Evolutionary conservation across 1,284 basidiomycete genomes (phyloP), one percentile per base, ranked within the genome.

Genomic region (Schizopora paradoxa): DNA sequence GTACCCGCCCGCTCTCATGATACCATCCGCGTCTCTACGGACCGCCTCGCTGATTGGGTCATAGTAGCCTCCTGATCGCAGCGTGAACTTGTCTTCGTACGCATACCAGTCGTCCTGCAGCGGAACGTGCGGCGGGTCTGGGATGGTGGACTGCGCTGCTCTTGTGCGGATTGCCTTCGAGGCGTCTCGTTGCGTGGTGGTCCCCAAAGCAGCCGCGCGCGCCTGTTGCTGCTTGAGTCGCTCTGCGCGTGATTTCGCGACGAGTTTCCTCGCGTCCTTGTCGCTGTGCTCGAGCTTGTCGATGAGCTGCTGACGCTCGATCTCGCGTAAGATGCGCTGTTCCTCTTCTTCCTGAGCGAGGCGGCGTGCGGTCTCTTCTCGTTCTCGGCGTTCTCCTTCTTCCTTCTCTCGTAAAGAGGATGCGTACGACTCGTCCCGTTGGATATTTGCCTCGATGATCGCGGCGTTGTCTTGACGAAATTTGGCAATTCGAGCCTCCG

Each of bases 1-100:
- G 61, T 89, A 96, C 2, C 91, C 92, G 13, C 91, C 93, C 6
- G 80, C 90, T 34, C 85, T 70, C 76, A 90, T 86, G 56, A 86
- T 82, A 3, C 86, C 85, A 53, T 90, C 84, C 44, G 75, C 66
- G 56, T 92, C 88, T 56, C 77, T 77, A 55, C 83, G 72, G 5
- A 89, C 79, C 3, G 80, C 82, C 48, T 86, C 86, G 54, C 84
- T 87, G 53, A 75, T 67, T 25, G 83, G 72, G 56, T 89, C 87
- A 45, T 79, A 69, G 61, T 90, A 90, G 0, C 41, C n/a, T 43
- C 66, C 61, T 25, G 61, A 63, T 48, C 67, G 68, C 45, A 86
- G 48, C 19, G 64, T 61, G 58, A 73, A 86, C 64, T 72, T 71
- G 56, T 87, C 83, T 39, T 86, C 79, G 56, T 86, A 89, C 1